Conservation (phyloP, 2,329 filamentous ascomycete genomes). For the Pestalotiopsis sp. region DNA sequence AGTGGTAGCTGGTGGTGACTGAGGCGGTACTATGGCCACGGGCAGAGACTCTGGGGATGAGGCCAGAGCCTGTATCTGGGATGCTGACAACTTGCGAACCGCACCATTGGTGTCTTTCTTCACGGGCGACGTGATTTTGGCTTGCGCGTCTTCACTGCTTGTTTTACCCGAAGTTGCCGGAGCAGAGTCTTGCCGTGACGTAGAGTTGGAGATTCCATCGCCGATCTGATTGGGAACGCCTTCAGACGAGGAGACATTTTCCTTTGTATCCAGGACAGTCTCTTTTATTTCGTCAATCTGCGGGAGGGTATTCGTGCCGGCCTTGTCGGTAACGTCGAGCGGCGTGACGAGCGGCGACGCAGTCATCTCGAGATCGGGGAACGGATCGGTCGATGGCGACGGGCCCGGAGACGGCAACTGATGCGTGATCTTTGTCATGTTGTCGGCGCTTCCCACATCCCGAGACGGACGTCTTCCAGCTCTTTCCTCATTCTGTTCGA, state of each 20-base stretch:
- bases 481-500: slow-evolving; percentile 18
- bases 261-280: not conserved
- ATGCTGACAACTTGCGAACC: slow-evolving; percentile 58
- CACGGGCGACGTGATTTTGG: slow-evolving; percentile 23
- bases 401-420: slow-evolving; percentile 15
- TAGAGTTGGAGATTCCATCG: slow-evolving; percentile 7
- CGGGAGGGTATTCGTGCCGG: not conserved
- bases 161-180: not conserved
- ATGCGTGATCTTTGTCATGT: not conserved
- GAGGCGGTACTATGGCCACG: slow-evolving; percentile 44
- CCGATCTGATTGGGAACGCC: not conserved
- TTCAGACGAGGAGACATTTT: slow-evolving; percentile 6
- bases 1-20: slow-evolving; percentile 1
- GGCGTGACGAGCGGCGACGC: slow-evolving; percentile 22
- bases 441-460: slow-evolving; percentile 8
- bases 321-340: slow-evolving; percentile 9
- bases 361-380: slow-evolving; percentile 26
- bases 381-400: slow-evolving; percentile 22
- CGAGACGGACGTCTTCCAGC: slow-evolving; percentile 23
- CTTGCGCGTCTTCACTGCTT: slow-evolving; percentile 13
- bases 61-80: slow-evolving; percentile 61
- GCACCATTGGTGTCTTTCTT: slow-evolving; percentile 38
- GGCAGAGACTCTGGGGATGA: slow-evolving; percentile 62
- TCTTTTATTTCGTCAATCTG: not conserved
- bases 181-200: not conserved